Conservation (phyloP, 148 eudicot species). For the Chenopodium formosanum region DNA sequence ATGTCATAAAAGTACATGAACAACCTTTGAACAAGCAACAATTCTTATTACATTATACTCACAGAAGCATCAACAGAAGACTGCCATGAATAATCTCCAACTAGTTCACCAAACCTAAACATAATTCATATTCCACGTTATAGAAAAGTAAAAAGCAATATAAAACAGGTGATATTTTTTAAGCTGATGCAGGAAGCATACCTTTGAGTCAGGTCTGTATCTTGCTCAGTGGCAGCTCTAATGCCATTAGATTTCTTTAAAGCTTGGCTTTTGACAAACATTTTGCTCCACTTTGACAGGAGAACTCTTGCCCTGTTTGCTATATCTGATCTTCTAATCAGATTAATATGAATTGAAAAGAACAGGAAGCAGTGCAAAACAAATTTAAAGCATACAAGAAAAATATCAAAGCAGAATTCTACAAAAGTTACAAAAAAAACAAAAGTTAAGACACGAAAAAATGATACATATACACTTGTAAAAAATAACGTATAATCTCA, state of each 20-base stretch:
- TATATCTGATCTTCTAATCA: slow-evolving; percentile 87
- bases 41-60: slow-evolving; percentile 29
- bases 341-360: slow-evolving; percentile 53
- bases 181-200: slow-evolving; percentile 22
- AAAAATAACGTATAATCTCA: not conserved
- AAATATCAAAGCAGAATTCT: not conserved
- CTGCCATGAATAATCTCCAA: slow-evolving; percentile 65
- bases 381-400: not conserved
- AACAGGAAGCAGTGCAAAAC: slow-evolving; percentile 1
- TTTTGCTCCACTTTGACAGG: slow-evolving; percentile 84
- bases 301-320: slow-evolving; percentile 84
- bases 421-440: not conserved
- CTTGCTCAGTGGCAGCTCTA: slow-evolving; percentile 53
- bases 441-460: not conserved
- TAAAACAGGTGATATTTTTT: not conserved
- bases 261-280: slow-evolving; percentile 72
- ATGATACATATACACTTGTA: not conserved
- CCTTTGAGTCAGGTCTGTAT: slow-evolving; percentile 80
- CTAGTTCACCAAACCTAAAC: slow-evolving; percentile 77
- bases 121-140: not conserved
- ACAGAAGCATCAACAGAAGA: slow-evolving; percentile 47
- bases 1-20: slow-evolving; percentile 13
- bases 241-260: slow-evolving; percentile 51
- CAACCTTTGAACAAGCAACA: slow-evolving; percentile 14
- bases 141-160: not conserved